phyloP scores from a whole-genome alignment of 306 rosid species.

The Glycine latifolia region DNA sequence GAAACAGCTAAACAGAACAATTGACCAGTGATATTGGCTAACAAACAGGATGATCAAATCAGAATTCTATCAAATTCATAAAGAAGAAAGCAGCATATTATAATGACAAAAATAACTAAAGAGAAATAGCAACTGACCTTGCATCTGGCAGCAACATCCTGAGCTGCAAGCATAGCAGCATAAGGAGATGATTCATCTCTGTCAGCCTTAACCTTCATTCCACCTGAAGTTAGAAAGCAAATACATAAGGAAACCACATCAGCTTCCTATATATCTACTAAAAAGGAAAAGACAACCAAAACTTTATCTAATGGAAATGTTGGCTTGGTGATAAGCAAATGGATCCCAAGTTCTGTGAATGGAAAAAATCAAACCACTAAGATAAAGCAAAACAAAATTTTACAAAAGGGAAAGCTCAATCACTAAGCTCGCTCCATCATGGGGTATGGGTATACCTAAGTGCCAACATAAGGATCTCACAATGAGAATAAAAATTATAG shows the following conservation, averaged over 20 bases:
- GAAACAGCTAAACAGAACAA: neutral
- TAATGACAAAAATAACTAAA: slow-evolving; percentile 5
- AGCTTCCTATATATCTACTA: neutral
- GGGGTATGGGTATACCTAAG: neutral
- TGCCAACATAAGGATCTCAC: too few relatives aligned
- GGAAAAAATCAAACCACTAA: neutral
- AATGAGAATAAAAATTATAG: too few relatives aligned
- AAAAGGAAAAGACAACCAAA: neutral
- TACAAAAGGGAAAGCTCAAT: neutral
- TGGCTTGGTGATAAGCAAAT: neutral
- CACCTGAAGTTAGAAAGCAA: slow-evolving; percentile 56
- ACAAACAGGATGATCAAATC: neutral
- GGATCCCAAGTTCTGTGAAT: neutral
- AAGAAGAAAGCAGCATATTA: neutral
- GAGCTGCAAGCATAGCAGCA: slow-evolving; percentile 98
- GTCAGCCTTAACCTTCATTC: slow-evolving; percentile 96
- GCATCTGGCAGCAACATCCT: slow-evolving; percentile 86
- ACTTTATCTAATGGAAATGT: neutral
- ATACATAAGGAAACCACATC: neutral
- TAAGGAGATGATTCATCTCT: slow-evolving; percentile 94
- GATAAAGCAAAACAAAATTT: neutral
- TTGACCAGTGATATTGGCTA: too few relatives aligned
- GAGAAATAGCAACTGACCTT: slow-evolving; percentile 54
- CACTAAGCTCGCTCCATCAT: neutral
- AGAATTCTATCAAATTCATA: neutral